Conservation (phyloP, 2,329 filamentous ascomycete genomes). For the Xylaria hypoxylon region DNA sequence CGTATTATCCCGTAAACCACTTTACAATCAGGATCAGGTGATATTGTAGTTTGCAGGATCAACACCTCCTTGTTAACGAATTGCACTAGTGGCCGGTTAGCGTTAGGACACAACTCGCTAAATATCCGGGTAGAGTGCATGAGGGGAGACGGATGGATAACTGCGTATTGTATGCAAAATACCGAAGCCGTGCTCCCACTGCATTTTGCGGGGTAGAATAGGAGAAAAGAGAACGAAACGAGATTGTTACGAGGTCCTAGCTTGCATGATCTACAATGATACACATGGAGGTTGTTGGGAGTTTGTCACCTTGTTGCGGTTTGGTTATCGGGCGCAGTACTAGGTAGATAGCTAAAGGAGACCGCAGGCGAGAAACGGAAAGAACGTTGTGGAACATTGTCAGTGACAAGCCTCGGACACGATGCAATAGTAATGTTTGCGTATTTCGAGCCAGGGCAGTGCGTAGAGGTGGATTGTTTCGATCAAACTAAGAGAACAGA, state of each 20-base stretch:
- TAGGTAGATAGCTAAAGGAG: background rate
- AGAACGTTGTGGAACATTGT: background rate
- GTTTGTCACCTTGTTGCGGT: too few relatives aligned
- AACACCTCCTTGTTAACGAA: background rate
- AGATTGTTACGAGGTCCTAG: background rate
- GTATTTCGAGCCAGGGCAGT: background rate
- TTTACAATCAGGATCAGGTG: background rate
- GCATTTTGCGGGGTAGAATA: slow-evolving; percentile 1
- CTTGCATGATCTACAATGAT: background rate
- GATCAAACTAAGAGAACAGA: too few relatives aligned
- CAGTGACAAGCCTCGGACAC: background rate
- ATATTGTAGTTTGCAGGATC: background rate
- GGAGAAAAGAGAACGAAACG: background rate
- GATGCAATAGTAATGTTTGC: background rate
- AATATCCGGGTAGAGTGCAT: background rate
- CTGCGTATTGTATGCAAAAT: slow-evolving; percentile 1
- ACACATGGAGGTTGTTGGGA: background rate
- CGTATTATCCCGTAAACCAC: background rate
- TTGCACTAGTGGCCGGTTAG: background rate
- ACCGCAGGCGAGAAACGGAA: background rate
- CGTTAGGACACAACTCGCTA: background rate
- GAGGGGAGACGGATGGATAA: slow-evolving; percentile 1
- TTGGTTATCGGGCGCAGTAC: background rate
- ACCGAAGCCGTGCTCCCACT: background rate
- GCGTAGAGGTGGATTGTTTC: too few relatives aligned